Evolutionary conservation across 78 protist genomes (phyloP), one percentile per base, ranked within the genome.

Genomic region (Dictyostelium purpureum): DNA sequence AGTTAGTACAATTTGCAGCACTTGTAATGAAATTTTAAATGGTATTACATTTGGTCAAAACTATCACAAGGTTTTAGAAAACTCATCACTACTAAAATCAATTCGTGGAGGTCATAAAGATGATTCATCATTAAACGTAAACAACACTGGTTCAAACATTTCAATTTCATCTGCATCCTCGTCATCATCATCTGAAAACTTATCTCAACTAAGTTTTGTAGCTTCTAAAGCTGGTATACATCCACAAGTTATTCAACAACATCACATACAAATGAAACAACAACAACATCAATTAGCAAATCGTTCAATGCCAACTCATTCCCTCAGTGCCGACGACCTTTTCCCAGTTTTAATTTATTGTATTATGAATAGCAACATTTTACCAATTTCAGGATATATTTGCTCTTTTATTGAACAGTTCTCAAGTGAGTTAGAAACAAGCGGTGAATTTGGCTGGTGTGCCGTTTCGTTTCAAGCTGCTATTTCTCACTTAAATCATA

Each of bases 401-500:
- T 42, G 45, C 0, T 14, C 79, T 12, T 24, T 59, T 2, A 56
- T 85, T 7, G 77, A 85, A 57, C 79, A 73, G 5, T 85, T 85
- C 19, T 51, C 91, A 26, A 31, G 57, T 26, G 65, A 70, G 35
- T n/a, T 54, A 7, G 91, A 85, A 59, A 56, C 31, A 0, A 42
- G 49, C 33, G 91, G 91, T 61, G 91, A 85, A 73, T 85, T 73
- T 57, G 91, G 82, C 33, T 85, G 79, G 74, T 71, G 79, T 57
- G n/a, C 71, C 4, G 91, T 85, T 21, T 73, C 81, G 1, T 73
- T 85, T 37, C 81, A 70, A 45, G 91, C 91, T 19, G 91, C 91
- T 40, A 73, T 85, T 4, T 59, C 82, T 18, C 75, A 73, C 43
- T 65, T 85, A 28, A 38, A 82, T 38, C 74, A 80, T 63, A 11